Base-by-base conservation (phyloP, 73 alveolate species). In the Tetrahymena thermophila region DNA sequence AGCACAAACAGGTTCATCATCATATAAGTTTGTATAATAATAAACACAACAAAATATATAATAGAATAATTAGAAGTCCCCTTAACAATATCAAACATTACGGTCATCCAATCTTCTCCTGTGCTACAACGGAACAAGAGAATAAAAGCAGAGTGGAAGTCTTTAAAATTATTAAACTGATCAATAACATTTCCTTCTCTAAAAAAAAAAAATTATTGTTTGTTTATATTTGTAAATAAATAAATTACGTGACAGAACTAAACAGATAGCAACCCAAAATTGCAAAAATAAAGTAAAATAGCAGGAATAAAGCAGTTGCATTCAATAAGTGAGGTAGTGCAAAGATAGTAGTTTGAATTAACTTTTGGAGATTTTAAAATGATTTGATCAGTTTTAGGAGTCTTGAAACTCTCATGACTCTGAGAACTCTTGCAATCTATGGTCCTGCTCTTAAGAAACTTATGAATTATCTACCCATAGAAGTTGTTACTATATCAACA, bases 21-120 rank as follows among this genome's bases (percentile, higher is more conserved):
- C 25, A 95, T 89, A 55, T 85, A 95, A 43, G 93, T 55, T n/a
- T 95, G 23, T 9, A 42, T 85, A 3, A 95, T 56, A 35, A 95
- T 89, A 57, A 95, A 95, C 8, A 95, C 4, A 11, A 95, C 94
- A 34, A 42, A 95, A 38, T 85, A 95, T 6, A 85, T 50, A 35
- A 94, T 56, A 85, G 93, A 25, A 50, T 95, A 95, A 34, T 95
- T 94, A 43, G 85, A 31, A 1, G 95, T 94, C 28, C 40, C 93
- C 84, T 21, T 42, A 84, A 56, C 94, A 11, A 96, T 38, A 94
- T 98, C 98, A 28, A 71, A 89, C 99, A 99, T 98, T 3, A 98
- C 93, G 43, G 89, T 43, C 84, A 95, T 85, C 99, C 99, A 99
- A 95, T 97, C 96, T 94, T 98, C 99, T 57, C 99, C 99, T 40